These are phyloP conservation scores for Boletus subparvulus DNA, from an alignment of 768 basidiomycete species.

Conservation along the genomic window DNA sequence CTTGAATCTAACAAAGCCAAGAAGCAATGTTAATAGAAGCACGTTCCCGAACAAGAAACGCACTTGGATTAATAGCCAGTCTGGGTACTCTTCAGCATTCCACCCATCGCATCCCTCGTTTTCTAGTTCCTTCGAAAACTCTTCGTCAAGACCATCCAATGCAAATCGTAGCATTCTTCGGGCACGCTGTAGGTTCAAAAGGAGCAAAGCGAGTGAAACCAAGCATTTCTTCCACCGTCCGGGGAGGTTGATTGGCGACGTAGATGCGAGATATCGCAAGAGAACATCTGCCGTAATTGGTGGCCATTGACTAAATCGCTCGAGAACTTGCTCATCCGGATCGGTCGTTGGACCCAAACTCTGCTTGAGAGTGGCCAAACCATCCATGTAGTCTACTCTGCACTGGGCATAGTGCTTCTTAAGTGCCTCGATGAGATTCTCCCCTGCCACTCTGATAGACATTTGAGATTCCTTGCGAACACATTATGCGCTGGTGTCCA, in stretches of 20 bases:
- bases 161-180: background rate
- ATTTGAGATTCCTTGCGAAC: background rate
- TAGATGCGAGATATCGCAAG: background rate
- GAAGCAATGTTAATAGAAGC: slow-evolving; percentile 28
- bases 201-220: background rate
- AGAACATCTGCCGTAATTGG: background rate
- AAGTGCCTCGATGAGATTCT: background rate
- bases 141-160: background rate
- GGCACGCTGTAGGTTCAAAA: background rate
- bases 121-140: background rate
- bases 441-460: background rate
- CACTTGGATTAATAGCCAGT: background rate
- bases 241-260: background rate
- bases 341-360: background rate
- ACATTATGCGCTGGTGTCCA: background rate
- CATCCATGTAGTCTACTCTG: background rate
- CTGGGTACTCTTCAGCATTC: background rate
- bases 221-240: background rate
- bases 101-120: background rate
- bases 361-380: background rate
- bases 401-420: background rate
- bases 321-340: slow-evolving; percentile 5
- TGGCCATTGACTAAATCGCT: background rate
- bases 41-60: background rate
- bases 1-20: background rate